Evolutionary conservation across 108 stramenopile genomes (phyloP).

Genomic region (Nitzschia sp.): DNA sequence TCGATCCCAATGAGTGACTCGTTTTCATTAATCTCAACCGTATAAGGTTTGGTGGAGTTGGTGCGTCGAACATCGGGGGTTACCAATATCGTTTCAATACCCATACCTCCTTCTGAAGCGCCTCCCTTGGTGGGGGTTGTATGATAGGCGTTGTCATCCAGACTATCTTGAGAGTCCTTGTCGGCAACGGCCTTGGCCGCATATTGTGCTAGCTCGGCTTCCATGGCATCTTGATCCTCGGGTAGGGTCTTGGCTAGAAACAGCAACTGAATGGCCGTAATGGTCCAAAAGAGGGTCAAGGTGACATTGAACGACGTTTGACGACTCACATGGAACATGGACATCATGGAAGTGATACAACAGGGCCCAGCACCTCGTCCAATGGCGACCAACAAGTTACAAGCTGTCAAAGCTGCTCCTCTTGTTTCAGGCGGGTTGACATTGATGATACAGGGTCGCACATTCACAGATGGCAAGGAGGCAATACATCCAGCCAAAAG

Average conservation of each 20-base stretch:
- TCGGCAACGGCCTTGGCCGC: constrained; percentile 18
- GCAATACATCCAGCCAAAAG: constrained; percentile 57
- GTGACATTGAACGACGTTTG: constrained; percentile 56
- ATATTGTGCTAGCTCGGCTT: constrained; percentile 54
- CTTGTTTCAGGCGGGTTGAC: constrained; percentile 77
- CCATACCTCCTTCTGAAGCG: too few species aligned
- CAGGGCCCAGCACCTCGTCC: constrained; percentile 66
- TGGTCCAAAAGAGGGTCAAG: constrained; percentile 55
- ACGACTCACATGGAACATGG: constrained; percentile 37
- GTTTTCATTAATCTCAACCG: constrained; percentile 21
- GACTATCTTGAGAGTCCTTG: not conserved
- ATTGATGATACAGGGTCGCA: constrained; percentile 70
- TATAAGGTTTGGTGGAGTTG: not conserved
- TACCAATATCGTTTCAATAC: too few species aligned
- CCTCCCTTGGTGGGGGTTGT: not conserved
- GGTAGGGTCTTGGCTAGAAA: constrained; percentile 57
- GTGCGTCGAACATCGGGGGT: too few species aligned
- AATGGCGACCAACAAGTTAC: constrained; percentile 59
- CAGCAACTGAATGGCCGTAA: constrained; percentile 50
- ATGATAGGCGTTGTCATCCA: not conserved
- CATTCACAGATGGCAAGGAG: constrained; percentile 61
- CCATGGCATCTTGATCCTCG: constrained; percentile 67
- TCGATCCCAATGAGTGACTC: constrained; percentile 49
- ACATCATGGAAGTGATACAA: constrained; percentile 48
- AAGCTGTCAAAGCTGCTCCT: constrained; percentile 69